phyloP scores from a whole-genome alignment of 805 yeast genomes.

The Danielia reshetovae region DNA sequence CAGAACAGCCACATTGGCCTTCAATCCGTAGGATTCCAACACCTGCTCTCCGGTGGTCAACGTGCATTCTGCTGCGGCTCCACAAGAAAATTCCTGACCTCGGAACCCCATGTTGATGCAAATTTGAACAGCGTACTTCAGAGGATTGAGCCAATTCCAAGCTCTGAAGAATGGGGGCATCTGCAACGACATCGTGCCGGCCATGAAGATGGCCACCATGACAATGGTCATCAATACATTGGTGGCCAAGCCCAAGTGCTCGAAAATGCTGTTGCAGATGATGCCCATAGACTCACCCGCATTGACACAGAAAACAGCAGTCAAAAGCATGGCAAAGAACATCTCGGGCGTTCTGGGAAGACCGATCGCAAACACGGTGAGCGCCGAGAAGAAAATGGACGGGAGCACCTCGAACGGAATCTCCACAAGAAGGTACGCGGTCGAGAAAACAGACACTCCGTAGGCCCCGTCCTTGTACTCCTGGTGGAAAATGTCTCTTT shows the following conservation, averaged over 20 bases:
- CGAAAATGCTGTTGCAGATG: slow-evolving; percentile 66
- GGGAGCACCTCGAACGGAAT: slow-evolving; percentile 65
- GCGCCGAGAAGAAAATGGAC: slow-evolving; percentile 52
- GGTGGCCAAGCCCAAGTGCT: slow-evolving; percentile 77
- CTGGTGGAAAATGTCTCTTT: slow-evolving; percentile 70
- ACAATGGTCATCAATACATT: slow-evolving; percentile 64
- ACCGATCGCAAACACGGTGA: slow-evolving; percentile 69
- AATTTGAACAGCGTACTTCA: slow-evolving; percentile 64
- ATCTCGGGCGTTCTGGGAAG: slow-evolving; percentile 63
- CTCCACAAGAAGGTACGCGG: slow-evolving; percentile 57
- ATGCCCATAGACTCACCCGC: slow-evolving; percentile 88
- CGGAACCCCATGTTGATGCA: slow-evolving; percentile 57
- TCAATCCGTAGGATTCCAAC: slow-evolving; percentile 46
- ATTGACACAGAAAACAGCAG: slow-evolving; percentile 51
- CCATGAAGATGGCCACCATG: slow-evolving; percentile 75
- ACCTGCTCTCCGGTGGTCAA: slow-evolving; percentile 55
- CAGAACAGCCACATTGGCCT: slow-evolving; percentile 31
- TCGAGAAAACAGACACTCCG: slow-evolving; percentile 59
- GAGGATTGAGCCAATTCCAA: slow-evolving; percentile 72
- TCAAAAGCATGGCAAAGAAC: slow-evolving; percentile 61
- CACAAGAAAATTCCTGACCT: slow-evolving; percentile 50
- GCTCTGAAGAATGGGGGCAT: slow-evolving; percentile 68
- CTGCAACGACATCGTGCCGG: slow-evolving; percentile 77
- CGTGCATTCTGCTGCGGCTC: slow-evolving; percentile 42
- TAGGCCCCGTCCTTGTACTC: slow-evolving; percentile 74